phyloP scores from a whole-genome alignment of 139 green algal genomes.

The Pseudopediastrum boryanum region DNA sequence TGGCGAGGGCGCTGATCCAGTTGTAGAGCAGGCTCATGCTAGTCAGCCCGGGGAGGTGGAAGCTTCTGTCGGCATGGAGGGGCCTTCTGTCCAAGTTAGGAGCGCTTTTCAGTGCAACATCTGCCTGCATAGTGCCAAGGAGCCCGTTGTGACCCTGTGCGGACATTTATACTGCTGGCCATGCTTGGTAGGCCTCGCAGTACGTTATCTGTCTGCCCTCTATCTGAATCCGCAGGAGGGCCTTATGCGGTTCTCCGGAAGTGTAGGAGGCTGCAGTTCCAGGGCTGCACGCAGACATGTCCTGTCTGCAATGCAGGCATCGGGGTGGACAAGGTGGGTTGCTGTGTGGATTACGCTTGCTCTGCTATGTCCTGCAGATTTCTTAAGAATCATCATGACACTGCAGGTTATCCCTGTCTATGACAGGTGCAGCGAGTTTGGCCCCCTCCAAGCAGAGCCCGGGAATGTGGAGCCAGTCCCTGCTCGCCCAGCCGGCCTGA shows the following conservation, averaged over 20 bases:
- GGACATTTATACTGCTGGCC: conserved; percentile 97
- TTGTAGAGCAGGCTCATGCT: too few species aligned
- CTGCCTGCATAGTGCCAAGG: conserved; percentile 89
- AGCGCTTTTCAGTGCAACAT: conserved; percentile 93
- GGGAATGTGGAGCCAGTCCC: conserved; percentile 46
- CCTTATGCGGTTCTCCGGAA: background rate
- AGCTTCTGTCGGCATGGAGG: too few species aligned
- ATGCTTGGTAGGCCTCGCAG: conserved; percentile 74
- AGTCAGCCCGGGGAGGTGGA: too few species aligned
- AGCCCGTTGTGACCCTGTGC: conserved; percentile 95
- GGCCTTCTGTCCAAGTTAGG: conserved; percentile 37
- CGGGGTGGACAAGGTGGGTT: conserved; percentile 75
- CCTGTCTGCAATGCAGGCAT: conserved; percentile 94
- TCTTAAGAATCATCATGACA: too few species aligned
- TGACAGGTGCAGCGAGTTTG: conserved; percentile 69
- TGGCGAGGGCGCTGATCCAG: too few species aligned
- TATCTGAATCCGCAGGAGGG: background rate
- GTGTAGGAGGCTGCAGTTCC: conserved; percentile 83
- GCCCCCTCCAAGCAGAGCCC: conserved; percentile 47
- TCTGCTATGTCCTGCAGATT: too few species aligned
- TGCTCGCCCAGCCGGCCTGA: conserved; percentile 61
- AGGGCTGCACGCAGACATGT: conserved; percentile 69
- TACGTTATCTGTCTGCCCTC: background rate
- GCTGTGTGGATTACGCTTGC: too few species aligned
- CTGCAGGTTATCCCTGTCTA: conserved; percentile 90